phyloP scores from a whole-genome alignment of 257 asterid species.

The Coffea canephora region DNA sequence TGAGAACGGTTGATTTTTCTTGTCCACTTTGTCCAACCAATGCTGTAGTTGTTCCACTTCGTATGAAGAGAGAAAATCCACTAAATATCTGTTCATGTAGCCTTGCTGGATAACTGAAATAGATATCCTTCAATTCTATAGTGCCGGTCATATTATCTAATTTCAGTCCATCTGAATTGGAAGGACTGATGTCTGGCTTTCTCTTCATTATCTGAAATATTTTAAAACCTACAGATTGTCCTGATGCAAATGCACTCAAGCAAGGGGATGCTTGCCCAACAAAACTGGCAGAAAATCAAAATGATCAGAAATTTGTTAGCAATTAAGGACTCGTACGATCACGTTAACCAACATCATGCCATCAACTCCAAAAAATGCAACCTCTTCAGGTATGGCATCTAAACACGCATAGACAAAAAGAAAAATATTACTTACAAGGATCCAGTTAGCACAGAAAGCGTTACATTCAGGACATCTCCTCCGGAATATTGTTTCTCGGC shows the following conservation, averaged over 20 bases:
- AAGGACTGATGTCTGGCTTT: constrained; percentile 50
- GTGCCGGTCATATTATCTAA: constrained; percentile 48
- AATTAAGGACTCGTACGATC: too few species aligned
- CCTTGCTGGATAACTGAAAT: constrained; percentile 67
- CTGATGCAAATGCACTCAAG: constrained; percentile 60
- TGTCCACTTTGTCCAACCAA: constrained; percentile 81
- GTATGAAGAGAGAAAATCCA: constrained; percentile 49
- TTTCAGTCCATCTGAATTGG: constrained; percentile 34
- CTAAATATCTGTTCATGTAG: constrained; percentile 57
- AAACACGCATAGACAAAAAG: background rate
- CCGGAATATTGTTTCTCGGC: constrained; percentile 43
- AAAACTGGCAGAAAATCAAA: constrained; percentile 36
- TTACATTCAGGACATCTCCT: constrained; percentile 58
- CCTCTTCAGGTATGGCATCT: too few species aligned
- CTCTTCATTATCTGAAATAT: constrained; percentile 67
- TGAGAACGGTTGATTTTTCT: constrained; percentile 68
- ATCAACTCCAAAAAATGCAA: background rate
- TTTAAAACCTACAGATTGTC: constrained; percentile 66
- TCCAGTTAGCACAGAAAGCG: constrained; percentile 59
- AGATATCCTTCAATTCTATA: constrained; percentile 51
- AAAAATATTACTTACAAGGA: constrained; percentile 49
- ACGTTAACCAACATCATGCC: too few species aligned
- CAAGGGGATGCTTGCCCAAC: constrained; percentile 65
- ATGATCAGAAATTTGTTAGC: background rate
- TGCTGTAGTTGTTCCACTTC: constrained; percentile 59